Base-by-base conservation (phyloP, 352 stramenopile species). In the Phytopythium delawarense region DNA sequence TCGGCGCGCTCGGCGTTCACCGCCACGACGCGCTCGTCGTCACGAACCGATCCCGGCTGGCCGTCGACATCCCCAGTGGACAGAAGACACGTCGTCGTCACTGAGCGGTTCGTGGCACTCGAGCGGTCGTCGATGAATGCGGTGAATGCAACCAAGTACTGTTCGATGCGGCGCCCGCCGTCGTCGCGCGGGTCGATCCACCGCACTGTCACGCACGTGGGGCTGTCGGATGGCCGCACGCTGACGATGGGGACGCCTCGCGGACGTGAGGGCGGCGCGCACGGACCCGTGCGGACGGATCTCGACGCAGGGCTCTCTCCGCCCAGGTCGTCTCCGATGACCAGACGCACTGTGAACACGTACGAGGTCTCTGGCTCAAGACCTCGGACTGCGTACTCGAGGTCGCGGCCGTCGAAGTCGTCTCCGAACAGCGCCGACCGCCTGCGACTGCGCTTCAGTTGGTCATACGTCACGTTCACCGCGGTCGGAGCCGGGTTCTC, bases 381-480 rank as follows among this genome's bases (percentile, higher is more conserved):
- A 0, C 79, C 81, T 12, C 40, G 59, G 42, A 92, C 72, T 20
- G 79, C 61, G 16, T 69, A 77, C 62, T 92, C 71, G 44, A 94
- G 88, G 48, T 89, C 79, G 44, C 78, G 79, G n/a, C 85, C 83
- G 61, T 92, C 83, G 55, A 92, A 91, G 37, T 87, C 82, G 32
- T 91, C 79, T 1, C 81, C 82, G 61, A 94, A 94, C 5, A 88
- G 71, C 11, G 71, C 66, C 2, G 81, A 91, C 7, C 83, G 79
- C 61, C 89, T 73, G 12, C 51, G 71, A 34, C 83, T 92, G 23
- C 85, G 85, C 46, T 66, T 65, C 18, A 94, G 61, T 35, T 81
- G 64, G 9, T 70, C 52, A 25, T 79, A 57, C 2, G 81, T 84
- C 51, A 92, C 70, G 68, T 89, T 91, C 40, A 89, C 61, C 25